Evolutionary conservation across 2,329 filamentous ascomycete species (phyloP).

Genomic region (Achaetomium macrosporum): DNA sequence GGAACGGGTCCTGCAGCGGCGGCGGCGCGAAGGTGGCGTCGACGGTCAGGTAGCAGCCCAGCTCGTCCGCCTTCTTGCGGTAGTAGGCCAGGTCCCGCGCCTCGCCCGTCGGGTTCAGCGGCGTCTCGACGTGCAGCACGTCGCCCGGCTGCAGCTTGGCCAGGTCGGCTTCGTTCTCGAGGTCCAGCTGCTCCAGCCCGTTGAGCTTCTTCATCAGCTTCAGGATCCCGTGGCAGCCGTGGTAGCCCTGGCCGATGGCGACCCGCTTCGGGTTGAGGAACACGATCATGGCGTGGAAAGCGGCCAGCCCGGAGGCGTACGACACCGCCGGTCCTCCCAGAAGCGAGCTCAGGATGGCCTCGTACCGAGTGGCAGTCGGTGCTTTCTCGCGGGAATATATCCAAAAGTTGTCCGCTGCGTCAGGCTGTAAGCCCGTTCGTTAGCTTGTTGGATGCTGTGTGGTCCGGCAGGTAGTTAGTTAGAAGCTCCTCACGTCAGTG

Average conservation of each 20-base stretch:
- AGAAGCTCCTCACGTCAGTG: conserved; percentile 44
- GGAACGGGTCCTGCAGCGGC: conserved; percentile 79
- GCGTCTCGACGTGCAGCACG: conserved; percentile 86
- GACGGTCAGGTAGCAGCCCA: conserved; percentile 72
- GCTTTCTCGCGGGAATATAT: conserved; percentile 78
- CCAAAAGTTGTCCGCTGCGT: conserved; percentile 55
- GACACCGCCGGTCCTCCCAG: conserved; percentile 65
- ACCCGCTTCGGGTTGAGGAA: conserved; percentile 75
- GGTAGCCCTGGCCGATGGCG: conserved; percentile 80
- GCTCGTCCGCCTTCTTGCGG: conserved; percentile 63
- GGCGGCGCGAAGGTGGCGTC: conserved; percentile 93
- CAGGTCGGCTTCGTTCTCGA: conserved; percentile 44
- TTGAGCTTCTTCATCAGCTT: conserved; percentile 67
- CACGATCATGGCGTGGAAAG: conserved; percentile 84
- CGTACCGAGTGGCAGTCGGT: conserved; percentile 78
- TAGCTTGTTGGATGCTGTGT: not conserved
- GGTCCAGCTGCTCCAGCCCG: conserved; percentile 63
- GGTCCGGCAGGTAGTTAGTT: not conserved
- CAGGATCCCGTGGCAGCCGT: conserved; percentile 87
- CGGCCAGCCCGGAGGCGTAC: conserved; percentile 79
- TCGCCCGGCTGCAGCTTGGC: conserved; percentile 69
- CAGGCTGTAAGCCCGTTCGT: conserved; percentile 34
- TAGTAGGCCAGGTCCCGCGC: conserved; percentile 68
- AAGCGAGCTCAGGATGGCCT: conserved; percentile 70
- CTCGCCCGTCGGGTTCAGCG: conserved; percentile 83